phyloP scores from a whole-genome alignment of 106 monocot species.

The Platanthera guangdongensis region DNA sequence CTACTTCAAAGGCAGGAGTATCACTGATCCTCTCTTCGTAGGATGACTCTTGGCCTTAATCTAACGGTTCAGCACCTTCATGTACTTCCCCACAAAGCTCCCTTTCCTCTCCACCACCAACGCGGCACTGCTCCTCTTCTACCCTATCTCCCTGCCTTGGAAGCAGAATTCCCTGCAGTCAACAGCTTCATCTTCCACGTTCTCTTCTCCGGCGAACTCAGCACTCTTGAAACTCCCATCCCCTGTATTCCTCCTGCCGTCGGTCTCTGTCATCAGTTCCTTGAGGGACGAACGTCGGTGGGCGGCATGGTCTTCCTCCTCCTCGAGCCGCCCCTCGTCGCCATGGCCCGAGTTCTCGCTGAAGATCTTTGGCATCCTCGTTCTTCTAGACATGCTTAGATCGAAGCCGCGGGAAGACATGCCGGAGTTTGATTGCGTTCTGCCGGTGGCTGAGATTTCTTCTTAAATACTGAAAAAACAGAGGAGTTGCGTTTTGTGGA shows the following conservation, averaged over 20 bases:
- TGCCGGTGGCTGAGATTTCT: too few relatives aligned
- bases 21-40: constrained; percentile 14
- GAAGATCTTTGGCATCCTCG: constrained; percentile 13
- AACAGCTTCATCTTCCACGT: neutral
- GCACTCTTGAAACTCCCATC: neutral
- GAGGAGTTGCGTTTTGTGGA: too few relatives aligned
- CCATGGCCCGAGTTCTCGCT: neutral
- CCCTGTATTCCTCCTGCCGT: neutral
- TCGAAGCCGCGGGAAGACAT: constrained; percentile 16
- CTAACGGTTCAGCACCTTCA: constrained; percentile 30
- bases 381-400: constrained; percentile 36
- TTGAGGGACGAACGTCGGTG: constrained; percentile 18
- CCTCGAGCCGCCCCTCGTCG: neutral
- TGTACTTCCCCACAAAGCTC: constrained; percentile 18
- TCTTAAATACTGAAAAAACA: too few relatives aligned
- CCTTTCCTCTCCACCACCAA: constrained; percentile 3
- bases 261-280: constrained; percentile 23
- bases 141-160: neutral
- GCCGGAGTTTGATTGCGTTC: too few relatives aligned
- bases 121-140: constrained; percentile 1
- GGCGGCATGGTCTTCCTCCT: neutral
- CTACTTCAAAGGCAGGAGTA: too few relatives aligned
- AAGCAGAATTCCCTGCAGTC: too few relatives aligned
- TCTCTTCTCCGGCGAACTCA: neutral
- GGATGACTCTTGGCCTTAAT: constrained; percentile 25